Conservation (phyloP, 176 grass and related monocot species). For the Elymus sibiricus region DNA sequence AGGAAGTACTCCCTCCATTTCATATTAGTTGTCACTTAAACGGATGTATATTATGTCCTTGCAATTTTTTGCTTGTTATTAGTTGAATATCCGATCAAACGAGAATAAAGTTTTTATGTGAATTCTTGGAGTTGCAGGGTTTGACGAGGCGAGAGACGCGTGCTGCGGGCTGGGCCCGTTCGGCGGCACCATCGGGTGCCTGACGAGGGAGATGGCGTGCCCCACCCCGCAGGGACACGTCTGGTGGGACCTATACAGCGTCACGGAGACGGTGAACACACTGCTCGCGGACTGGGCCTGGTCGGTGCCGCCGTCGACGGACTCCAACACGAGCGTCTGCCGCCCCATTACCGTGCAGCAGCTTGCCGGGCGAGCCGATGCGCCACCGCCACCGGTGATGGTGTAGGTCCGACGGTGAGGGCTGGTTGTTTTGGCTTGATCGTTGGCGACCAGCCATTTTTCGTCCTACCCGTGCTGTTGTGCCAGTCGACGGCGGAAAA, state of each 20-base stretch:
- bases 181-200: constrained; percentile 27
- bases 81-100: neutral
- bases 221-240: constrained; percentile 26
- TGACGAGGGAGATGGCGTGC: constrained; percentile 42
- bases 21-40: too few relatives aligned
- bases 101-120: neutral
- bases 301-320: neutral
- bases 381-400: neutral
- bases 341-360: neutral
- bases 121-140: constrained; percentile 10
- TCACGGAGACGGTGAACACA: constrained; percentile 9
- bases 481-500: too few relatives aligned
- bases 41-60: too few relatives aligned
- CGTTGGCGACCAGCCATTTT: neutral
- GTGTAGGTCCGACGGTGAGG: neutral
- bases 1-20: too few relatives aligned
- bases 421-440: neutral
- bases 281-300: constrained; percentile 35
- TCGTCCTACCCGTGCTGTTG: too few relatives aligned
- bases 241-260: constrained; percentile 54
- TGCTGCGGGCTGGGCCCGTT: constrained; percentile 42
- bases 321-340: constrained; percentile 2
- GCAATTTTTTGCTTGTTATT: too few relatives aligned
- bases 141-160: constrained; percentile 37
- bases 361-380: neutral